Conservation (phyloP, 441 rosid genomes). For the Gossypium davidsonii region DNA sequence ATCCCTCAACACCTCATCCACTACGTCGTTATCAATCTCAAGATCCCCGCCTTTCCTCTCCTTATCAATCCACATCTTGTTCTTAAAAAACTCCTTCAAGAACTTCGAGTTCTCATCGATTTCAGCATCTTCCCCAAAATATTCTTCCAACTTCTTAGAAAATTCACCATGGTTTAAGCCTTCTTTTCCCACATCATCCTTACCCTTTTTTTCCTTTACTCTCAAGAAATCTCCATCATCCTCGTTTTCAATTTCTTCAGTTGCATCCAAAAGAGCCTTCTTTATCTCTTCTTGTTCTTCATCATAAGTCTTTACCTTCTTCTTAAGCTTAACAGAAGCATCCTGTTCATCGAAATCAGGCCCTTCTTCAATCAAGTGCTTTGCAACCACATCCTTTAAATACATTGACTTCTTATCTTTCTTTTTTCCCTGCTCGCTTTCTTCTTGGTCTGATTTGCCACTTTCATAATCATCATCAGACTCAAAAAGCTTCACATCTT, state of each 20-base stretch:
- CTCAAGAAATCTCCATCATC: slow-evolving; percentile 35
- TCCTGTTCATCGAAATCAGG: slow-evolving; percentile 38
- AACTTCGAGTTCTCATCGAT: slow-evolving; percentile 48
- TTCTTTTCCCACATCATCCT: slow-evolving; percentile 27
- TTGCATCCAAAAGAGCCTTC: slow-evolving; percentile 49
- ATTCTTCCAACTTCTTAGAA: slow-evolving; percentile 49
- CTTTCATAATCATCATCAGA: slow-evolving; percentile 27
- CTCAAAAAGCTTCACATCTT: slow-evolving; percentile 35
- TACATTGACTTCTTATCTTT: slow-evolving; percentile 36
- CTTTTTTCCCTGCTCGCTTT: slow-evolving; percentile 18
- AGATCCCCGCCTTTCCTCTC: slow-evolving; percentile 23
- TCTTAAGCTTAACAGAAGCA: slow-evolving; percentile 6
- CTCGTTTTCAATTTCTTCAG: slow-evolving; percentile 30
- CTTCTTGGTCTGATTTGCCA: slow-evolving; percentile 18
- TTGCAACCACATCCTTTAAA: slow-evolving; percentile 67
- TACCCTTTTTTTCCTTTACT: slow-evolving; percentile 30
- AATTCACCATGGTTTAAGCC: slow-evolving; percentile 32
- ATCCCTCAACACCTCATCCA: slow-evolving; percentile 39
- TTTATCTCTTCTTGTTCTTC: slow-evolving; percentile 62
- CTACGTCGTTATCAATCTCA: slow-evolving; percentile 31
- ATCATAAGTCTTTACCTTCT: slow-evolving; percentile 32
- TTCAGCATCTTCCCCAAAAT: slow-evolving; percentile 46
- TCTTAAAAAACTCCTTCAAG: slow-evolving; percentile 60
- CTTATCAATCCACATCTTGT: slow-evolving; percentile 71
- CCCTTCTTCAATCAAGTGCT: slow-evolving; percentile 52